Conservation (phyloP, 129 eudicot species). For the Flaveria bidentis region DNA sequence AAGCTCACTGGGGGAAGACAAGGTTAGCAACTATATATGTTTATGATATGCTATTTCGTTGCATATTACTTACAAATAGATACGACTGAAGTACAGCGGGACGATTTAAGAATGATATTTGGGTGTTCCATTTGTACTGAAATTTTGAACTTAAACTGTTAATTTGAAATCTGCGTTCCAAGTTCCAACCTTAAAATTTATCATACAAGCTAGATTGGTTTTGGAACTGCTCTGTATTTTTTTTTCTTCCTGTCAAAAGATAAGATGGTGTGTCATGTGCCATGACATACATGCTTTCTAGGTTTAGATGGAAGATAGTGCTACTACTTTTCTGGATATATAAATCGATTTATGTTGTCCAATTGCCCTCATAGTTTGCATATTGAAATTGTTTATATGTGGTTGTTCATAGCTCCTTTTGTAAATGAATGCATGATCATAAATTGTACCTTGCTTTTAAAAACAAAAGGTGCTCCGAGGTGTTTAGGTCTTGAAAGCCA, state of each 20-base stretch:
- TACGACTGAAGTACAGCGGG: not conserved
- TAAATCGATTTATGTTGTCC: too few species aligned
- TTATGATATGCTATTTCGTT: not conserved
- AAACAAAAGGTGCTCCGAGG: too few species aligned
- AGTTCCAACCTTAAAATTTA: not conserved
- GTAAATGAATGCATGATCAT: not conserved
- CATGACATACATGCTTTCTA: conserved; percentile 12
- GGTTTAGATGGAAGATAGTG: conserved; percentile 6
- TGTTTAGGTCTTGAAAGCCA: too few species aligned
- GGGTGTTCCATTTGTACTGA: conserved; percentile 6
- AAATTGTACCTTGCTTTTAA: not conserved
- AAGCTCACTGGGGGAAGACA: conserved; percentile 99
- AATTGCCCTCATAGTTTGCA: too few species aligned
- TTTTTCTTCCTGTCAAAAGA: not conserved
- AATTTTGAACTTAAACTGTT: not conserved
- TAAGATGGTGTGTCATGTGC: not conserved
- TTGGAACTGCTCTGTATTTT: not conserved
- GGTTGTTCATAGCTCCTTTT: too few species aligned
- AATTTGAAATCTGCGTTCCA: not conserved
- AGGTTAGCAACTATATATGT: conserved; percentile 48
- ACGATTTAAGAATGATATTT: not conserved
- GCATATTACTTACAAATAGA: not conserved
- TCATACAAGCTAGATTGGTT: not conserved
- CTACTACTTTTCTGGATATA: not conserved
- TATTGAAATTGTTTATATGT: too few species aligned